Base-by-base conservation (phyloP, 345 rosid genomes). In the Geranium brycei region DNA sequence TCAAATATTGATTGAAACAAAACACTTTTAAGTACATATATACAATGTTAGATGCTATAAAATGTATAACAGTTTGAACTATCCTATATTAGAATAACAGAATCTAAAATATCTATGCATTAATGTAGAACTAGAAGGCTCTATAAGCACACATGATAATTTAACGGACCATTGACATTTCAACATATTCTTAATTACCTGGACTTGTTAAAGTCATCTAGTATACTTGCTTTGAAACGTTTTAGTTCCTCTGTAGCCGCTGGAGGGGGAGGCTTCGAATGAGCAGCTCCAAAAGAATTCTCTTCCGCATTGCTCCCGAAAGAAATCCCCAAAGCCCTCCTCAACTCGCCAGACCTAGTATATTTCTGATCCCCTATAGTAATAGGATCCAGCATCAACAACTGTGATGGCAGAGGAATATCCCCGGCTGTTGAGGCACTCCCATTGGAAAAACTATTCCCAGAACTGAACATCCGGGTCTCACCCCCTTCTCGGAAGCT, bases 201-300 rank as follows among this genome's bases (percentile, higher is more conserved):
- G 66, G 89, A 83, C 75, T 75, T 79, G 14, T 0, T 10, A 47
- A 65, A 57, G 66, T 68, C 60, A 58, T 80, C 83, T 16, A 19
- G 19, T 64, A 84, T 60, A 66, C 72, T 72, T 23, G 59, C 64
- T 71, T 65, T 82, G 58, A 75, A 73, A 62, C 80, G 80, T 71
- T 72, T 82, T 65, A 84, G 70, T 62, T 84, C 89, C 73, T 80
- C 83, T 8, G 70, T 58, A 19, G 75, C 79, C 59, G 68, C 80
- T 7, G 77, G 70, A 57, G 75, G 73, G 59, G 75, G 65, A 59
- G 80, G 67, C 69, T 84, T 84, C 10, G 77, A 56, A 68, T 70
- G 76, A 62, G 73, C 75, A 57, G 79, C 76, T 65, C 82, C 78
- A 66, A 75, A 78, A 68, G 80, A 53, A 68, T 73, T 76, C 32